Evolutionary conservation across 2,329 filamentous ascomycete genomes (phyloP).

Genomic region (Xylariaceae sp.): DNA sequence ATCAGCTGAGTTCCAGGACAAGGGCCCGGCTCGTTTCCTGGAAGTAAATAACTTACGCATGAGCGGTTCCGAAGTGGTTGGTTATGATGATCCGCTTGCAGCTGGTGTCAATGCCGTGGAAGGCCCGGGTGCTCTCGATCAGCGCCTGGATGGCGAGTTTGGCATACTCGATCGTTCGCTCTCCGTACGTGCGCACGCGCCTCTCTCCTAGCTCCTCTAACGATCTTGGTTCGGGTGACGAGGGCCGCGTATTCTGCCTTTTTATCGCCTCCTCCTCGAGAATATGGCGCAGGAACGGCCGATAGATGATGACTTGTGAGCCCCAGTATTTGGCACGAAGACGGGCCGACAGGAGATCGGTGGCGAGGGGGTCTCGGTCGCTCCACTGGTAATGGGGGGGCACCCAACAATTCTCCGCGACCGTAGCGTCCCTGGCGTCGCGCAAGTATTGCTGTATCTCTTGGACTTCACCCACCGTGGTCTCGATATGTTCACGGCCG

Average conservation of each 20-base stretch:
- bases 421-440: slow-evolving; percentile 37
- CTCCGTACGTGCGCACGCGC: slow-evolving; percentile 24
- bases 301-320: slow-evolving; percentile 80
- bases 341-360: slow-evolving; percentile 74
- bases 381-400: slow-evolving; percentile 50
- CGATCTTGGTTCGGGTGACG: slow-evolving; percentile 14
- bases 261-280: slow-evolving; percentile 34
- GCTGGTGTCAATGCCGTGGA: slow-evolving; percentile 55
- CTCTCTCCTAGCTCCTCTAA: slow-evolving; percentile 12
- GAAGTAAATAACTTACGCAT: slow-evolving; percentile 73
- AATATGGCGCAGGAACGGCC: slow-evolving; percentile 63
- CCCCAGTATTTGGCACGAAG: slow-evolving; percentile 94
- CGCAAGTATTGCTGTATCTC: slow-evolving; percentile 43
- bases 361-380: slow-evolving; percentile 64
- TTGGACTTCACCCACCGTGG: slow-evolving; percentile 36
- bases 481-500: slow-evolving; percentile 11
- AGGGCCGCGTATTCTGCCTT: no score
- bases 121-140: slow-evolving; percentile 78
- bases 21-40: neutral
- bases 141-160: slow-evolving; percentile 65
- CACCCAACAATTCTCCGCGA: no score
- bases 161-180: slow-evolving; percentile 49
- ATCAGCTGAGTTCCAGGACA: slow-evolving; percentile 1
- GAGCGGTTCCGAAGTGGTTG: slow-evolving; percentile 92
- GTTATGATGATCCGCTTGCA: slow-evolving; percentile 71